Percentiles rank a stretch among this genome's conserved stretches.
Conservation (phyloP, 805 yeast species). For the Hanseniaspora mollemarum region DNA sequence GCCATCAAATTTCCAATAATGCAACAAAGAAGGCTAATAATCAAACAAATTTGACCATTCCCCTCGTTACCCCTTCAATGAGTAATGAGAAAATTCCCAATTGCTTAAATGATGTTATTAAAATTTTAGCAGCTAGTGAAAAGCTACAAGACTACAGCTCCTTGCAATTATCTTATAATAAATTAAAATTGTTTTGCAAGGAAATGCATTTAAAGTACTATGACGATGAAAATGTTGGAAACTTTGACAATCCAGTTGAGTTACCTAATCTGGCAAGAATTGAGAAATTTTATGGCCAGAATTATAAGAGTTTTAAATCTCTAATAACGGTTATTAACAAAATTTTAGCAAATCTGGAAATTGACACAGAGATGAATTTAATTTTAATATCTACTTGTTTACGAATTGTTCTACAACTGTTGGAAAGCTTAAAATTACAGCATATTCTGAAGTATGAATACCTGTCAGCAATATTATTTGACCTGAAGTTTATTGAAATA, state of each 20-base stretch:
- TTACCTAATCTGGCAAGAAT: conserved; percentile 38
- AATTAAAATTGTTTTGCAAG: not conserved
- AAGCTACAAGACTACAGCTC: not conserved
- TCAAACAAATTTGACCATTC: conserved; percentile 57
- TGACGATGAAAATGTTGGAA: conserved; percentile 16
- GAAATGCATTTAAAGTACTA: not conserved
- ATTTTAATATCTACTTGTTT: conserved; percentile 47
- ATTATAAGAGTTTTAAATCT: conserved; percentile 49
- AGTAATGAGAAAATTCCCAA: conserved; percentile 35
- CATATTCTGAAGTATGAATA: conserved; percentile 75
- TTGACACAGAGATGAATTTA: conserved; percentile 45
- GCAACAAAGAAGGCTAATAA: conserved; percentile 36
- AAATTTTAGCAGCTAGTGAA: conserved; percentile 34
- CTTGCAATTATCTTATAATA: not conserved
- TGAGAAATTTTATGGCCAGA: conserved; percentile 45
- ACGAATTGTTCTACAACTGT: conserved; percentile 40
- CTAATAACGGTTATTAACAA: conserved; percentile 54
- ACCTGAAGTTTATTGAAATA: conserved; percentile 42
- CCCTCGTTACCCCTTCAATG: conserved; percentile 50
- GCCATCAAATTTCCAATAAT: conserved; percentile 28
- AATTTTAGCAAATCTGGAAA: conserved; percentile 35
- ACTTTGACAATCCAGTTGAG: not conserved
- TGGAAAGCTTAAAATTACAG: conserved; percentile 67
- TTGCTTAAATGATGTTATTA: conserved; percentile 72
- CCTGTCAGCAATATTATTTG: conserved; percentile 59